Base-by-base conservation (phyloP, 345 rosid species). In the Gossypium ekmanianum region DNA sequence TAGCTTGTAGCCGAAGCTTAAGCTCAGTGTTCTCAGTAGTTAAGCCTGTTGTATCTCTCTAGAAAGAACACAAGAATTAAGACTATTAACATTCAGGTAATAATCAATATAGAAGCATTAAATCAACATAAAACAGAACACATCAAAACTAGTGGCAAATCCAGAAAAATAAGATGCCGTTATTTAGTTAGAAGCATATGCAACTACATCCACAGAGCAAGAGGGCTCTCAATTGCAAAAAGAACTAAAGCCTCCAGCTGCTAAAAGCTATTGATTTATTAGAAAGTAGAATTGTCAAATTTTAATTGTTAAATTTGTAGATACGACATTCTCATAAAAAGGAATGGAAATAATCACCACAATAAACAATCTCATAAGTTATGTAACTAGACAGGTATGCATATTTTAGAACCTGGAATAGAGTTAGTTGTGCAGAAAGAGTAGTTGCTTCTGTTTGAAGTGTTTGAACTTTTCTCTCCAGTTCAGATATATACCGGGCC, bases 371-470 rank as follows among this genome's bases (percentile, higher is more conserved):
- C 61, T 61, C 50, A 11, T 2, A 61, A 24, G 22, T 41, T 24
- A 80, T n/a, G 69, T 50, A 61, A 61, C 9, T 11, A 58, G 26
- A 52, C 65, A 59, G 14, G 7, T 20, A 22, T 29, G 27, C 41
- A 34, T 27, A 55, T 39, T 16, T 6, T 64, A 71, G 65, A 67
- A 90, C 97, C 97, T 92, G 98, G 79, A 89, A 92, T 51, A 94
- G 80, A 27, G 96, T 87, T 41, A 94, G 84, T 73, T 92, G 94
- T 9, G 97, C 97, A 75, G 96, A 90, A 48, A 92, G 92, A 61
- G 97, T 90, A 61, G 98, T 92, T 56, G 96, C 96, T 88, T 94
- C 97, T 18, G 94, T 90, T 83, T 92, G 96, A 81, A 92, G 91
- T 11, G 94, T 87, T 79, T 90, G 94, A 50, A 94, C 94, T 84